A percentile compares a stretch with the other conserved stretches of the same genome.
phyloP scores from a whole-genome alignment of 768 basidiomycete species.

The Collybiopsis confluens region DNA sequence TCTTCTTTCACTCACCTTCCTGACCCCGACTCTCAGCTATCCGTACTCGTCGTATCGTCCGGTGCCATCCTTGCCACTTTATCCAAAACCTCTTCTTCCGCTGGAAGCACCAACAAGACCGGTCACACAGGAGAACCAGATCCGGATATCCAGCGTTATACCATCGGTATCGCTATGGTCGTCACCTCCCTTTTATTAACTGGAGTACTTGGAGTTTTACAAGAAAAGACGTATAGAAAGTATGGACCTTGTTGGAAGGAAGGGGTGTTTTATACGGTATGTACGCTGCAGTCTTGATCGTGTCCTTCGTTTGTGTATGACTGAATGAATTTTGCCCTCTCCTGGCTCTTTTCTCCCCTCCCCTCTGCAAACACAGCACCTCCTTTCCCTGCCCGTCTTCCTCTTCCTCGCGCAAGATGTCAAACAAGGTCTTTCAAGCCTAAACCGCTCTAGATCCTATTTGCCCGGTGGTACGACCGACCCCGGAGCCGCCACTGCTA shows the following conservation, averaged over 20 bases:
- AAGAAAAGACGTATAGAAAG: constrained; percentile 68
- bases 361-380: constrained; percentile 69
- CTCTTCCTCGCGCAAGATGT: constrained; percentile 55
- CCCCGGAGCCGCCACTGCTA: too few species aligned
- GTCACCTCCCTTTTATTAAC: constrained; percentile 62
- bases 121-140: constrained; percentile 13
- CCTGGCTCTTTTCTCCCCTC: too few species aligned
- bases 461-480: constrained; percentile 25
- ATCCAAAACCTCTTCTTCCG: constrained; percentile 54
- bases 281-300: too few species aligned
- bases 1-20: too few species aligned
- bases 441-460: constrained; percentile 21
- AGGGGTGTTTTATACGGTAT: constrained; percentile 79
- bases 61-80: constrained; percentile 75
- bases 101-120: constrained; percentile 18
- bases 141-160: constrained; percentile 43
- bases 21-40: too few species aligned
- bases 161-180: constrained; percentile 67
- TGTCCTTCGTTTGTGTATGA: too few species aligned
- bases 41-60: constrained; percentile 61
- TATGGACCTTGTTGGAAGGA: constrained; percentile 84
- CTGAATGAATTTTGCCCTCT: too few species aligned
- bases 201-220: constrained; percentile 65
- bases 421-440: constrained; percentile 48
- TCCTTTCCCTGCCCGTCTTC: constrained; percentile 75